Conservation (phyloP, 1,284 basidiomycete genomes). For the Ceratobasidium sp. region DNA sequence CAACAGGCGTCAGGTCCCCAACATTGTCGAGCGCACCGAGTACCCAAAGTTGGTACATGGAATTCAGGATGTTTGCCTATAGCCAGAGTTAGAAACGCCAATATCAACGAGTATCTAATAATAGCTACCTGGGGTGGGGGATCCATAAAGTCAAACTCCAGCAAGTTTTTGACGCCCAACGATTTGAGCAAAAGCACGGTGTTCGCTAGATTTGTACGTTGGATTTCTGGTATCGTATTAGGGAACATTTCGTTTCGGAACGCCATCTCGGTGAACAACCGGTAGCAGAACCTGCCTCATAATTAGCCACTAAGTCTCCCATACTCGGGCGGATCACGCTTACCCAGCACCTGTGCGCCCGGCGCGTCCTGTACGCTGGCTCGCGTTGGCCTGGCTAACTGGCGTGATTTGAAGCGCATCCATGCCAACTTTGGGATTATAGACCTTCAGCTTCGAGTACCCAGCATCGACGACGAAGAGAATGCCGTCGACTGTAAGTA, state of each 20-base stretch:
- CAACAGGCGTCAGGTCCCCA: constrained; percentile 93
- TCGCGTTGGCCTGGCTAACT: constrained; percentile 97
- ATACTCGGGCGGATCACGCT: constrained; percentile 58
- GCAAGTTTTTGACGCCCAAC: constrained; percentile 92
- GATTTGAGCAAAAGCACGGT: constrained; percentile 96
- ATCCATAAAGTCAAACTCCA: constrained; percentile 99
- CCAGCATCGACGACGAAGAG: constrained; percentile 97
- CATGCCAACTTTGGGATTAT: constrained; percentile 99
- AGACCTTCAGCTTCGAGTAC: constrained; percentile 98
- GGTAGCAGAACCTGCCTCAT: constrained; percentile 86
- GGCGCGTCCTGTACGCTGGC: constrained; percentile 95
- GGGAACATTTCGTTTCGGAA: constrained; percentile 96
- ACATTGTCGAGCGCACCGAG: constrained; percentile 97
- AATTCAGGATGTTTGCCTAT: constrained; percentile 93
- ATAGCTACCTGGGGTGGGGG: constrained; percentile 75
- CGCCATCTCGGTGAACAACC: constrained; percentile 96
- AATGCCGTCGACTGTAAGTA: constrained; percentile 89
- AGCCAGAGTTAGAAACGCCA: constrained; percentile 31
- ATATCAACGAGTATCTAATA: constrained; percentile 9
- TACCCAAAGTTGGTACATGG: constrained; percentile 99
- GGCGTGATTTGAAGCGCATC: constrained; percentile 99
- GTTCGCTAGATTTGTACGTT: constrained; percentile 96
- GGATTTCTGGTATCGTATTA: constrained; percentile 98
- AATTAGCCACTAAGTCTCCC: constrained; percentile 41
- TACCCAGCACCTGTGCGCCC: constrained; percentile 95